Evolutionary conservation across 371 early-diverging fungal genomes (phyloP).

Genomic region (Saksenaea oblongispora): DNA sequence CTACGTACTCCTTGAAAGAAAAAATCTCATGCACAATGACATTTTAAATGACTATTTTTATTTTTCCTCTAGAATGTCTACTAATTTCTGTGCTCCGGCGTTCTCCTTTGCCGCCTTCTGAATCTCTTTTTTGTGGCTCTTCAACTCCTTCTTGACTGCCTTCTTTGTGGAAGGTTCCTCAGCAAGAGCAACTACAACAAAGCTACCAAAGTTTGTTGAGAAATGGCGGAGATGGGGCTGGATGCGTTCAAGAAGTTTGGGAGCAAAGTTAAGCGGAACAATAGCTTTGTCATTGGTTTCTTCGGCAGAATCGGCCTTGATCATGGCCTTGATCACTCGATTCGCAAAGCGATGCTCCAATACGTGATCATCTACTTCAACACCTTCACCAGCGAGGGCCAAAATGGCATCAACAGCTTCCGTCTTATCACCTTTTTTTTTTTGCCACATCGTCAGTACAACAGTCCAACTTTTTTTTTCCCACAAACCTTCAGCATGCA

Average conservation of each 20-base stretch:
- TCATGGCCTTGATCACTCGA: slow-evolving; percentile 60
- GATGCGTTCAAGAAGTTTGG: slow-evolving; percentile 43
- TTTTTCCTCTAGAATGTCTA: slow-evolving; percentile 22
- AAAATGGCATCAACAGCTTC: slow-evolving; percentile 54
- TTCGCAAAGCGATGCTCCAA: slow-evolving; percentile 60
- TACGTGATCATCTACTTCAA: slow-evolving; percentile 56
- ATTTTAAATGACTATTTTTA: neutral
- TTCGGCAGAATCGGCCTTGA: slow-evolving; percentile 59
- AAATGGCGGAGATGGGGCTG: slow-evolving; percentile 39
- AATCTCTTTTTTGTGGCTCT: slow-evolving; percentile 43
- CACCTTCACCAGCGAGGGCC: slow-evolving; percentile 43
- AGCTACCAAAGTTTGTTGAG: slow-evolving; percentile 51
- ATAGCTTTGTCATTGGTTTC: slow-evolving; percentile 51
- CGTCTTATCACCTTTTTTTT: slow-evolving; percentile 39
- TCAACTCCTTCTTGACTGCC: slow-evolving; percentile 32
- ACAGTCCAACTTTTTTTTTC: neutral
- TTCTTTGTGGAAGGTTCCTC: slow-evolving; percentile 60
- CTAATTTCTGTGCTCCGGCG: slow-evolving; percentile 39
- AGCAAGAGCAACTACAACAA: slow-evolving; percentile 61
- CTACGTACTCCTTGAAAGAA: too few species aligned
- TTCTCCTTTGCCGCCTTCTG: slow-evolving; percentile 31
- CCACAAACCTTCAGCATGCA: slow-evolving; percentile 56
- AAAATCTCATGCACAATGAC: too few species aligned
- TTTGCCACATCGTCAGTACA: neutral
- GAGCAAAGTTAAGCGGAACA: slow-evolving; percentile 49